Base-by-base conservation (phyloP, 1,284 basidiomycete species). In the Tylopilus sp. region DNA sequence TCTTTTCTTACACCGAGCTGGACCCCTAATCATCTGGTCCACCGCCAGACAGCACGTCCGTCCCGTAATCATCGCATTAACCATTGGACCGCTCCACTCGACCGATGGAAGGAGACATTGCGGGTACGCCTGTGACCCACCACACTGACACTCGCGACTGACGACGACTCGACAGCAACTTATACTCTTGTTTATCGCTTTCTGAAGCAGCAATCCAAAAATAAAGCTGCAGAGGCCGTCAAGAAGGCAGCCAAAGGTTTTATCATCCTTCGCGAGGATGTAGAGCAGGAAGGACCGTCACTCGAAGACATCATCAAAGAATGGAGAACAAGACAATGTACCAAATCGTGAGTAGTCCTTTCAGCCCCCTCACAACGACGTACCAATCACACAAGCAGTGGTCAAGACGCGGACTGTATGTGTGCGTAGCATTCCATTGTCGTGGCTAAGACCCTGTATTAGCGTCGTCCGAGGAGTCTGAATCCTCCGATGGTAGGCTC, bases 181-280 rank as follows among this genome's bases (percentile, higher is more conserved):
- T 90, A 89, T 72, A 75, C 78, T 55, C 69, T 88, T 49, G 79
- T 90, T 49, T 78, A 89, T 60, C 71, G 78, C n/a, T 91, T 91
- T 67, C 72, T 91, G 33, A 71, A 65, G 49, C 77, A 78, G 57
- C 79, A 75, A 42, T 73, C 76, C 1, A 84, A 89, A 60, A 59
- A 63, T 23, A 87, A 86, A 59, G 83, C 79, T 18, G 83, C 85
- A 13, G 71, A 77, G 45, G 81, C 82, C 0, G 69, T 85, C 44
- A 82, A 78, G 66, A 82, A 82, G 58, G 84, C 84, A 19, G 84
- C 76, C 15, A 81, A 79, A 65, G 71, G 75, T 44, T 61, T 78
- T 18, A 75, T 84, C 25, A 68, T 79, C 21, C 67, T 85, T 30
- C 79, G 81, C 53, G 81, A 84, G 52, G 73, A 71, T 23, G 60